Evolutionary conservation across 1,139 yeast species (phyloP).

Genomic region (Pneumocystis canis): DNA sequence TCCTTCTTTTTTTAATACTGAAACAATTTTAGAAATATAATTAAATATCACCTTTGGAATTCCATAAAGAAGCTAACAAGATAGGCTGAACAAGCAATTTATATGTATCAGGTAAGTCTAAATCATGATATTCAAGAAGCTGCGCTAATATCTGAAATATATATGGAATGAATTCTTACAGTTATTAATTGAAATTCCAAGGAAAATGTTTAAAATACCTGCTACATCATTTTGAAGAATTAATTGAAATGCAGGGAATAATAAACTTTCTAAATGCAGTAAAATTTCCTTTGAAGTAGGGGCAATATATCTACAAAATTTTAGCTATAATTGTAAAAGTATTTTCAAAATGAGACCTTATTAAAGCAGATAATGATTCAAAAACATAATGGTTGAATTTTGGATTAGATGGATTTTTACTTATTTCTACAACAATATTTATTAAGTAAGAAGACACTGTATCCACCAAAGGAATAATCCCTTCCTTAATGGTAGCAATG

Average conservation of each 20-base stretch:
- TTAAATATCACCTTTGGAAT: conserved; percentile 43
- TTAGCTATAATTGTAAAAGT: neutral
- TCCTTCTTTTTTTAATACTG: neutral
- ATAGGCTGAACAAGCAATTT: conserved; percentile 62
- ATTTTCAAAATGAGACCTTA: conserved; percentile 33
- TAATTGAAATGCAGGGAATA: conserved; percentile 52
- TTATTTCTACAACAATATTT: conserved; percentile 51
- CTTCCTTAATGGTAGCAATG: conserved; percentile 57
- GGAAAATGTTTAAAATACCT: conserved; percentile 2
- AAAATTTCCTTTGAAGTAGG: conserved; percentile 13
- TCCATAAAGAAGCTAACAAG: conserved; percentile 84
- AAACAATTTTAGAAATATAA: neutral
- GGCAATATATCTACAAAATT: neutral
- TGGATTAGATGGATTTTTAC: conserved; percentile 91
- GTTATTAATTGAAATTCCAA: neutral
- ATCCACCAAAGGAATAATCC: conserved; percentile 30
- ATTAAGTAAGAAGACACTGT: conserved; percentile 37
- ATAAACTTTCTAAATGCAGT: conserved; percentile 33
- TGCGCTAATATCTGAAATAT: conserved; percentile 76
- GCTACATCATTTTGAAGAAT: conserved; percentile 74
- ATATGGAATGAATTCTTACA: conserved; percentile 71
- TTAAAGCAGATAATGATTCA: conserved; percentile 68
- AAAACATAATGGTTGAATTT: conserved; percentile 79
- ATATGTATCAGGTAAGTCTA: conserved; percentile 45
- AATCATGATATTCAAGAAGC: conserved; percentile 51